phyloP scores from a whole-genome alignment of 306 rosid genomes.

The Morella rubra region DNA sequence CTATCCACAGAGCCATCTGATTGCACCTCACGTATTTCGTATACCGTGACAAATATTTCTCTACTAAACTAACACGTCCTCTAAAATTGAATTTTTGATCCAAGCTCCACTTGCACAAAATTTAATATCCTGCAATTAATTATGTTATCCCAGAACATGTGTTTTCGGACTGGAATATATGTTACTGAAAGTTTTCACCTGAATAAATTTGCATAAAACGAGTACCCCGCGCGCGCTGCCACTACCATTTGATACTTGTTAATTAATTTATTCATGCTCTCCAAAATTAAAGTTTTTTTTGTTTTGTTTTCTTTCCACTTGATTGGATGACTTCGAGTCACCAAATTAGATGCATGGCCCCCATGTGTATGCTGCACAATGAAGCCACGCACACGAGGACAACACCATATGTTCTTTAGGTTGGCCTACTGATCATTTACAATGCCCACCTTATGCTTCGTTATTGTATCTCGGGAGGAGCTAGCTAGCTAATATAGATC shows the following conservation, averaged over 20 bases:
- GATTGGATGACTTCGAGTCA: slow-evolving; percentile 11
- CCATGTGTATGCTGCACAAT: slow-evolving; percentile 16
- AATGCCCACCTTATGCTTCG: not conserved
- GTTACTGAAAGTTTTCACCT: slow-evolving; percentile 24
- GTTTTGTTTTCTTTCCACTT: not conserved
- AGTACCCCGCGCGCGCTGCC: not conserved
- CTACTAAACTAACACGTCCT: too few relatives aligned
- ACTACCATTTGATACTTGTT: not conserved
- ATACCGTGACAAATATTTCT: too few relatives aligned
- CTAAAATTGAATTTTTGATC: slow-evolving; percentile 37
- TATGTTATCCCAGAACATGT: slow-evolving; percentile 9
- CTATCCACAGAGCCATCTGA: slow-evolving; percentile 18
- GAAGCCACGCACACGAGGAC: slow-evolving; percentile 59
- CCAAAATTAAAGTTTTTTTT: not conserved
- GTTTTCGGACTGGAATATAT: not conserved
- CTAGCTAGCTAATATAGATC: too few relatives aligned
- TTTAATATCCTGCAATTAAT: not conserved
- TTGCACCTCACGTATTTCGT: too few relatives aligned
- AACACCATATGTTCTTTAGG: slow-evolving; percentile 32
- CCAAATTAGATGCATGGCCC: slow-evolving; percentile 26
- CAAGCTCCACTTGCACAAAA: slow-evolving; percentile 35
- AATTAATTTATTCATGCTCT: not conserved
- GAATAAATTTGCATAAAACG: slow-evolving; percentile 30
- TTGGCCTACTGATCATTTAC: slow-evolving; percentile 19
- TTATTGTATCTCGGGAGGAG: not conserved